A percentile compares a stretch with the other conserved stretches of the same genome.
Evolutionary conservation across 768 basidiomycete genomes (phyloP).

Genomic region (Kwoniella bestiolae): DNA sequence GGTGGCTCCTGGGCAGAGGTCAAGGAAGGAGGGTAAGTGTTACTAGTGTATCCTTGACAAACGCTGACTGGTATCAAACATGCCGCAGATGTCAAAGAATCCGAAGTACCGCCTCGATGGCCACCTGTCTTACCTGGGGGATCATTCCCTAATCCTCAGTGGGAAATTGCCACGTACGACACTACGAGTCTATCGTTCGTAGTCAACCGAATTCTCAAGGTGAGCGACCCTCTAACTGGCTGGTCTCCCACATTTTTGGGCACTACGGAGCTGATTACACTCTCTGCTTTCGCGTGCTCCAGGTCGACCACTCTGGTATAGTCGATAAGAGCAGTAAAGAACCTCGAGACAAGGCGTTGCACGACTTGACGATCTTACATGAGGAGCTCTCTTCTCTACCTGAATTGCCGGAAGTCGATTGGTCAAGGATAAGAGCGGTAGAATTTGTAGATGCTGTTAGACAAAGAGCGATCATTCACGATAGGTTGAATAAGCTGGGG

Average conservation of each 20-base stretch:
- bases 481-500: conserved; percentile 59
- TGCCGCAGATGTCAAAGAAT: conserved; percentile 28
- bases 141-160: conserved; percentile 64
- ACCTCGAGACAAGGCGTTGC: conserved; percentile 58
- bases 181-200: conserved; percentile 76
- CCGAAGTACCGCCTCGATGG: conserved; percentile 77
- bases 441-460: conserved; percentile 87
- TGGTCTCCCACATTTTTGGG: too few species aligned
- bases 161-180: conserved; percentile 70
- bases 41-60: too few species aligned
- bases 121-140: conserved; percentile 64
- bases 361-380: conserved; percentile 63
- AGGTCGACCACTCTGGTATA: conserved; percentile 40
- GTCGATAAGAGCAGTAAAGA: conserved; percentile 71
- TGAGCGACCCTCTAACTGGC: conserved; percentile 55
- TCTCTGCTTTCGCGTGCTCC: too few species aligned
- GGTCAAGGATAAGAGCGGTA: conserved; percentile 77
- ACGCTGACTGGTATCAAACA: background rate
- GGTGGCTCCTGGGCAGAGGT: conserved; percentile 69
- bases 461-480: conserved; percentile 63
- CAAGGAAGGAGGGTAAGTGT: conserved; percentile 63
- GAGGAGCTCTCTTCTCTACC: conserved; percentile 59
- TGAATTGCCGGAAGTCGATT: conserved; percentile 75
- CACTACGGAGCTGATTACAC: too few species aligned
- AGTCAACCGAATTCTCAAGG: conserved; percentile 74